Percentiles rank a stretch among this genome's conserved stretches.
These are phyloP conservation scores for Boletus chippewaensis DNA, from an alignment of 1,284 basidiomycete genomes.

Conservation along the genomic window DNA sequence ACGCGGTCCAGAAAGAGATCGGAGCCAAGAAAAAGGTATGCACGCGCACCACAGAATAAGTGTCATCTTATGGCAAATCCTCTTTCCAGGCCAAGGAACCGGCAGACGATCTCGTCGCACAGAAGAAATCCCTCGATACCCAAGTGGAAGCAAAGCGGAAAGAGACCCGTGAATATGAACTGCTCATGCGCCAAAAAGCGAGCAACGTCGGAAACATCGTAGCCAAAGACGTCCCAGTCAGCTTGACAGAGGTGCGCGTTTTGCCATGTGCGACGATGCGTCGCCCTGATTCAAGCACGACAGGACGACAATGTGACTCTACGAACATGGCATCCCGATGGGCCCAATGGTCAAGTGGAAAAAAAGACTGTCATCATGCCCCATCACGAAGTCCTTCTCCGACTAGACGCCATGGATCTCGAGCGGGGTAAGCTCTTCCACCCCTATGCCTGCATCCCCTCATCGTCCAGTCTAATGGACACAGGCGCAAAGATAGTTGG, in stretches of 20 bases:
- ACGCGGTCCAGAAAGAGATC: constrained; percentile 91
- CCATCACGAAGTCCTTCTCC: constrained; percentile 93
- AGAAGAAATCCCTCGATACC: constrained; percentile 76
- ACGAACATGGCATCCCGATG: constrained; percentile 83
- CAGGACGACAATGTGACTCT: constrained; percentile 86
- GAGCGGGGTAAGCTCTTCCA: constrained; percentile 64
- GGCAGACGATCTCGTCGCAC: constrained; percentile 78
- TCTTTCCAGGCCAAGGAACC: constrained; percentile 74
- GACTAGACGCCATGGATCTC: constrained; percentile 92
- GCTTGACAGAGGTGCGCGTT: constrained; percentile 73
- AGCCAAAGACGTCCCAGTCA: constrained; percentile 80
- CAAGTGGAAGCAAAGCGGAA: constrained; percentile 75
- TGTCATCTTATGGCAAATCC: constrained; percentile 2
- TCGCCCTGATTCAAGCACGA: not conserved
- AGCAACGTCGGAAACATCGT: constrained; percentile 89
- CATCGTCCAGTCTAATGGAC: constrained; percentile 48
- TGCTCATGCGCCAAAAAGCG: constrained; percentile 74
- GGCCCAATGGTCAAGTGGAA: constrained; percentile 54
- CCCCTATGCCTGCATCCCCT: not conserved
- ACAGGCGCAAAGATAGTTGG: constrained; percentile 91
- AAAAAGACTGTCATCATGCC: constrained; percentile 78
- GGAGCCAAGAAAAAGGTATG: constrained; percentile 85
- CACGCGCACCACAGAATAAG: not conserved
- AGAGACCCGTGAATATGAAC: constrained; percentile 72
- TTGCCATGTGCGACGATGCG: constrained; percentile 11